Evolutionary conservation across 768 basidiomycete genomes (phyloP).

Genomic region (Leccinum rimulosum): DNA sequence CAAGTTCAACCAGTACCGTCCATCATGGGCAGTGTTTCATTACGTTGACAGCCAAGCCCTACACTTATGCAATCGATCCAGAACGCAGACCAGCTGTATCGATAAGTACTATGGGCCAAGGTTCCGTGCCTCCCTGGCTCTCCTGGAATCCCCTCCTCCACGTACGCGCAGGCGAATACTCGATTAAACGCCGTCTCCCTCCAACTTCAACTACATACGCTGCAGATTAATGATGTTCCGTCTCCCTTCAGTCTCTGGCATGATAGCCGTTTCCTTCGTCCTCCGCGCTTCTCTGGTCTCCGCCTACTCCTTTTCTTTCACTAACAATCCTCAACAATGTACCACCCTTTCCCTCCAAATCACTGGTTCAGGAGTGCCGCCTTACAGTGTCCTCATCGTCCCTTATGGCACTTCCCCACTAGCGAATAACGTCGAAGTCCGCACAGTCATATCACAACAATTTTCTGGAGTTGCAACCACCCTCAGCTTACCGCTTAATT

Average conservation of each 20-base stretch:
- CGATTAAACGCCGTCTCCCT: neutral
- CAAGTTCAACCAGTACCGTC: neutral
- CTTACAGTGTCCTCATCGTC: neutral
- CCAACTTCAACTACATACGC: neutral
- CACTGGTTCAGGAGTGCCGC: neutral
- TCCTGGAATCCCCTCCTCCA: neutral
- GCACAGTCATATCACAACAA: neutral
- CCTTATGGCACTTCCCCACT: neutral
- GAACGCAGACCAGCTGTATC: neutral
- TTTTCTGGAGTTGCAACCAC: neutral
- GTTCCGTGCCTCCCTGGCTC: neutral
- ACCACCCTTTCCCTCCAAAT: neutral
- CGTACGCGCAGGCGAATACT: neutral
- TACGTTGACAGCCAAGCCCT: neutral
- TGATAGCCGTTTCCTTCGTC: neutral
- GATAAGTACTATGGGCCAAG: neutral
- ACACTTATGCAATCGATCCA: neutral
- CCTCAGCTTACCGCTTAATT: neutral
- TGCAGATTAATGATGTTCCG: neutral
- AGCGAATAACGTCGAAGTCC: neutral
- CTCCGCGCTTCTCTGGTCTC: neutral
- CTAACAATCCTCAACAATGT: neutral
- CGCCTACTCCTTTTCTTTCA: neutral
- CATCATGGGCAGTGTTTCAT: neutral
- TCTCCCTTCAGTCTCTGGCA: neutral